A percentile compares a stretch with the other conserved stretches of the same genome.
Conservation (phyloP, 345 rosid species). For the Ceriops decandra region DNA sequence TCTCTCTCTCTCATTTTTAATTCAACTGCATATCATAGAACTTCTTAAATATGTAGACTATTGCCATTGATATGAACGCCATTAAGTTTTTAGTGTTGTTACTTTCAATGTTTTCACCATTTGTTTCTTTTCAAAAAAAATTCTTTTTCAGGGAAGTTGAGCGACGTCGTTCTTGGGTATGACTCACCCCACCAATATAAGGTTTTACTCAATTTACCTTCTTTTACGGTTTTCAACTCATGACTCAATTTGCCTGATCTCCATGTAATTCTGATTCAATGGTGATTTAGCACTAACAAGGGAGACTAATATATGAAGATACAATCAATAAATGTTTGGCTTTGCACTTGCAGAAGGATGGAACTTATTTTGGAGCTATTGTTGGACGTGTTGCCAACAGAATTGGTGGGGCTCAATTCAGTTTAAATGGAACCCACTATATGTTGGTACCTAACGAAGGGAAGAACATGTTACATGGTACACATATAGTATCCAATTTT, state of each 20-base stretch:
- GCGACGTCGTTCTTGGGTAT: slow-evolving; percentile 55
- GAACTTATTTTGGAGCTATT: slow-evolving; percentile 28
- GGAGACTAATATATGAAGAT: no score
- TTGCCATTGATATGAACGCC: no score
- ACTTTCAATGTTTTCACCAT: background rate
- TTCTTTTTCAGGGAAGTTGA: slow-evolving; percentile 39
- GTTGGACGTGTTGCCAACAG: slow-evolving; percentile 35
- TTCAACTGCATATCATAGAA: background rate
- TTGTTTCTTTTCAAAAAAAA: background rate
- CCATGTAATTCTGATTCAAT: background rate
- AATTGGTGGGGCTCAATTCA: slow-evolving; percentile 21
- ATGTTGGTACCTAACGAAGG: slow-evolving; percentile 23
- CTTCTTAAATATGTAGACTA: no score
- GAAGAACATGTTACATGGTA: slow-evolving; percentile 25
- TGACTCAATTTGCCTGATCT: background rate
- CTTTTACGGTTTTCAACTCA: background rate
- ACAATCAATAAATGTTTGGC: no score
- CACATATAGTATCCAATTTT: background rate
- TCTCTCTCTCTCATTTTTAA: background rate
- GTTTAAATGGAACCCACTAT: slow-evolving; percentile 16
- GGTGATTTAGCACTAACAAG: no score
- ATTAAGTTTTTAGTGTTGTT: background rate
- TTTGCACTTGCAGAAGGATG: slow-evolving; percentile 19
- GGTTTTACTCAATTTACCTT: slow-evolving; percentile 25
- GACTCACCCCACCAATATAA: slow-evolving; percentile 37